Base-by-base conservation (phyloP, 805 yeast genomes). In the Novakomyces olei region DNA sequence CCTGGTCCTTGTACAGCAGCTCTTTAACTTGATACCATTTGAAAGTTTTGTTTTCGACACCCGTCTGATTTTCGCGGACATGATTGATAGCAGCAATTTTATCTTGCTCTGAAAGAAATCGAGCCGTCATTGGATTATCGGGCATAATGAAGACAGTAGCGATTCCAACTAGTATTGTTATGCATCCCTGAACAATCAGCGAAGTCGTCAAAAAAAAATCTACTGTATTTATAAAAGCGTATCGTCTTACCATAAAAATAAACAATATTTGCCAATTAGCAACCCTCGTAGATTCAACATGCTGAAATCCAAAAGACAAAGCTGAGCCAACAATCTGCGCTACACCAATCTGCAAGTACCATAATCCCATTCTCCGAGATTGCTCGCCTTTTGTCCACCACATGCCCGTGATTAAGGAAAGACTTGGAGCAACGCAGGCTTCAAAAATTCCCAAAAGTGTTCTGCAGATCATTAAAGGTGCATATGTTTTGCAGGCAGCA, bases 11-110 rank as follows among this genome's bases (percentile, higher is more conserved):
- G 5, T 43, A 41, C 19, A 66, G 34, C 7, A 67, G 63, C 44
- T 69, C 74, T 15, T 45, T 49, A 27, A 67, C 52, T 46, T 72
- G 78, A 34, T 57, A 47, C 57, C 52, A 53, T 43, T 69, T 69
- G 59, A 69, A 65, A 28, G 55, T 50, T 40, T 52, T 60, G 40
- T 60, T 65, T 36, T 73, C 72, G 44, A 63, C 63, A 30, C 76
- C 78, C 40, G 62, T 72, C 41, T 61, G 65, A n/a, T n/a, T n/a
- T n/a, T n/a, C n/a, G n/a, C 70, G 62, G 39, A 65, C 66, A 41
- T 71, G 59, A 47, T 60, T 65, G 24, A 67, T 65, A 27, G 63
- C 61, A 45, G 57, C 48, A 15, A 50, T 41, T 41, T 54, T 60
- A 44, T 66, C 75, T 35, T 57, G 57, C 17, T 58, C 60, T 10